Conservation (phyloP, 129 eudicot genomes). For the Flaveria ramosissima region DNA sequence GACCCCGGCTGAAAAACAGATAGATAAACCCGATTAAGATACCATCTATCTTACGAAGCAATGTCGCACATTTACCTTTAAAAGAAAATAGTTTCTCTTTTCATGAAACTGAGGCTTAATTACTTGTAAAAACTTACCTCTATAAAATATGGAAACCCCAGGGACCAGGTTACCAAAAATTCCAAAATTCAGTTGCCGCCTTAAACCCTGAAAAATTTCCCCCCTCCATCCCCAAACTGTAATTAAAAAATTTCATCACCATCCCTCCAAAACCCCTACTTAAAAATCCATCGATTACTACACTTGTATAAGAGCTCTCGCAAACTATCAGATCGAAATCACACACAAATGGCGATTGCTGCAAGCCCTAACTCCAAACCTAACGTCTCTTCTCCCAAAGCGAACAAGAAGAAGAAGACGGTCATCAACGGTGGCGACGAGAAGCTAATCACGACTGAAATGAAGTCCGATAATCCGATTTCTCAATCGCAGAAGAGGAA, state of each 20-base stretch:
- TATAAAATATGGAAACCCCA: not conserved
- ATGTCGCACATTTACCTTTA: no score
- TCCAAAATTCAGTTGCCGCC: conserved; percentile 18
- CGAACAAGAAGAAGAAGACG: conserved; percentile 18
- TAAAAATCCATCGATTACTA: not conserved
- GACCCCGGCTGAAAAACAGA: no score
- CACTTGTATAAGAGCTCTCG: not conserved
- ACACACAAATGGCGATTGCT: conserved; percentile 53
- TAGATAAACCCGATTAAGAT: no score
- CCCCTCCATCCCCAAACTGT: conserved; percentile 14
- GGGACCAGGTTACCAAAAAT: not conserved
- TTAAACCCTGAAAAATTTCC: conserved; percentile 12
- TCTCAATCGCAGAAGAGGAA: conserved; percentile 49
- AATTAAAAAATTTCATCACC: conserved; percentile 18
- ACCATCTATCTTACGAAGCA: no score
- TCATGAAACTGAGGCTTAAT: no score
- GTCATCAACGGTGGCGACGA: not conserved
- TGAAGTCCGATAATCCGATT: not conserved
- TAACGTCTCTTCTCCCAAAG: conserved; percentile 8
- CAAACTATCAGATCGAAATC: conserved; percentile 1
- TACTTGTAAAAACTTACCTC: not conserved
- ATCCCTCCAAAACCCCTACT: conserved; percentile 30
- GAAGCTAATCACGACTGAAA: not conserved
- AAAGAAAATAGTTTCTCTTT: no score
- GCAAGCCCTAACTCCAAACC: conserved; percentile 45